Base-by-base conservation (phyloP, 139 green algal species). In the Pedinophyceae sp. region DNA sequence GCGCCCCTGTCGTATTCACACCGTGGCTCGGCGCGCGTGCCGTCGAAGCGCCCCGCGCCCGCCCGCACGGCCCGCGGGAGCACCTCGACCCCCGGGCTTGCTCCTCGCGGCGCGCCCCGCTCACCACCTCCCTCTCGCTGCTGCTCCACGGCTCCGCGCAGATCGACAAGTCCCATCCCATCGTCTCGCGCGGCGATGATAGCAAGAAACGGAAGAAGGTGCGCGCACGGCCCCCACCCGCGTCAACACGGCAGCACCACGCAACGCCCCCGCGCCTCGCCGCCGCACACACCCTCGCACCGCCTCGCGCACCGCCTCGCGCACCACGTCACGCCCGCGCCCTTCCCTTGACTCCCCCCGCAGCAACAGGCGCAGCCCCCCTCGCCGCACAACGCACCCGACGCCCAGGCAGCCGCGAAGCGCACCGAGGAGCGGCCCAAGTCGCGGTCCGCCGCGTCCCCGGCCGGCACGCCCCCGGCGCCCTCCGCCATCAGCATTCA, bases 161-260 rank as follows among this genome's bases (percentile, higher is more conserved):
- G 81, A 80, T 91, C 47, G 68, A 79, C 50, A 92, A 92, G 57
- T 80, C 65, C 2, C 82, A 92, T 28, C 82, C 82, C 23, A 83
- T 86, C 18, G 65, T 75, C 50, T 77, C 77, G 0, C 60, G 81
- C 5, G 85, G 82, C 55, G 79, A 91, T 27, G 65, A 76, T 10
- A 69, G 62, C 52, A 91, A 91, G 59, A 84, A 84, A 55, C 59
- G 64, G n/a, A 45, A 60, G 20, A 76, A 81, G 67, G 73, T 70
- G 19, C 15, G 65, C n/a, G n/a, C n/a, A n/a, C n/a, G n/a, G n/a
- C n/a, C n/a, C n/a, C n/a, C n/a, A n/a, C n/a, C n/a, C n/a, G n/a
- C n/a, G n/a, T n/a, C n/a, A n/a, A n/a, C n/a, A n/a, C n/a, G n/a
- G n/a, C n/a, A n/a, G n/a, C n/a, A n/a, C n/a, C 6, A 19, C 23